Conservation (phyloP, 306 rosid genomes). For the Prunus fruticosa region DNA sequence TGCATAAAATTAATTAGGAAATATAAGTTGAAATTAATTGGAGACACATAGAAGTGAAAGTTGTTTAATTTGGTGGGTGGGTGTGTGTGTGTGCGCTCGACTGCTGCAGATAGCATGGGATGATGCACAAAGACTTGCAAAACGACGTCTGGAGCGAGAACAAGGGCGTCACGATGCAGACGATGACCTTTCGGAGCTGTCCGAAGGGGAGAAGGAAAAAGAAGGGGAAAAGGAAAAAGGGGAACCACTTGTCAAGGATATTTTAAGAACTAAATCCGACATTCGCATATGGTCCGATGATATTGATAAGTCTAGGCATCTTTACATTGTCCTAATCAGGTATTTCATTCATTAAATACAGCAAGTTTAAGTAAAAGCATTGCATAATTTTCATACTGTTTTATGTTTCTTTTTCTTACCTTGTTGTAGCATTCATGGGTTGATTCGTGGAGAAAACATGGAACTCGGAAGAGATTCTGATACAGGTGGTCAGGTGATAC, state of each 20-base stretch:
- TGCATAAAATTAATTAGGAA: no score
- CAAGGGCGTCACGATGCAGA: slow-evolving; percentile 67
- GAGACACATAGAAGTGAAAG: no score
- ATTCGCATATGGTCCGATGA: slow-evolving; percentile 55
- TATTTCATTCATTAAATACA: slow-evolving; percentile 2
- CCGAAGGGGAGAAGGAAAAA: slow-evolving; percentile 79
- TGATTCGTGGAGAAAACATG: slow-evolving; percentile 85
- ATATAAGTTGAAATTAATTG: no score
- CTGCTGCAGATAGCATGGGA: slow-evolving; percentile 64
- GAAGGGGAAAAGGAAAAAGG: slow-evolving; percentile 33
- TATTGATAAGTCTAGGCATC: slow-evolving; percentile 41
- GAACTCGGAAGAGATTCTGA: slow-evolving; percentile 89
- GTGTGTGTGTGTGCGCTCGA: not conserved
- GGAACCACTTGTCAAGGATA: slow-evolving; percentile 30
- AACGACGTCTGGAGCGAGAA: slow-evolving; percentile 50
- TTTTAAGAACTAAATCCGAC: slow-evolving; percentile 50
- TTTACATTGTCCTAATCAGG: slow-evolving; percentile 72
- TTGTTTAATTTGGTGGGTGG: not conserved
- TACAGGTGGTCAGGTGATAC: slow-evolving; percentile 76
- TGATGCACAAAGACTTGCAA: slow-evolving; percentile 52
- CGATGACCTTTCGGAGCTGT: slow-evolving; percentile 67
- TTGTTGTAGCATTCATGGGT: slow-evolving; percentile 59
- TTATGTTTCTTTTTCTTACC: not conserved
- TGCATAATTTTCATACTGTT: not conserved
- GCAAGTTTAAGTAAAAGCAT: no score